Conservation (phyloP, 768 basidiomycete genomes). For the Megacollybia marginata region DNA sequence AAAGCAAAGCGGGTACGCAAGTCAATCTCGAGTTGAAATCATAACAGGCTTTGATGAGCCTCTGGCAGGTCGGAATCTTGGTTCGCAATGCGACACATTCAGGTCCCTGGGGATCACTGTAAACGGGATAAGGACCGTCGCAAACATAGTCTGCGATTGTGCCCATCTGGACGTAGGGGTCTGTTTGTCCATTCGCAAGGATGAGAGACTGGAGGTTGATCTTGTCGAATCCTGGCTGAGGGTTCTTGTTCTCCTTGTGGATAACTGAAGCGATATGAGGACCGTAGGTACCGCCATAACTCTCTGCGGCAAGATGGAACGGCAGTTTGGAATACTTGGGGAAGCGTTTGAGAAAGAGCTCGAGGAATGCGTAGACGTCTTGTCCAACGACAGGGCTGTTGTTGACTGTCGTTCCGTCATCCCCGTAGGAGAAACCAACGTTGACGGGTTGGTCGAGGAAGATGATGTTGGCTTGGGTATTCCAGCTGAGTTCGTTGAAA, state of each 20-base stretch:
- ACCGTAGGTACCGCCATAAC: slow-evolving; percentile 72
- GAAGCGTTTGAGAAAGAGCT: slow-evolving; percentile 74
- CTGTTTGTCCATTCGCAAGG: slow-evolving; percentile 83
- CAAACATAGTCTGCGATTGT: slow-evolving; percentile 80
- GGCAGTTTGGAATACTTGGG: slow-evolving; percentile 60
- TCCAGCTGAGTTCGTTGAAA: slow-evolving; percentile 83
- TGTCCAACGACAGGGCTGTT: slow-evolving; percentile 81
- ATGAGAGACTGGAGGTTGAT: slow-evolving; percentile 82
- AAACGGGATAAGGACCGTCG: slow-evolving; percentile 77
- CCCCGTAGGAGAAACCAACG: slow-evolving; percentile 85
- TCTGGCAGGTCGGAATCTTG: slow-evolving; percentile 70
- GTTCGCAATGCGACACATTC: slow-evolving; percentile 55
- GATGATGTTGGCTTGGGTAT: slow-evolving; percentile 64
- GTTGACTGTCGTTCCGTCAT: slow-evolving; percentile 66
- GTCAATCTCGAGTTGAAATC: slow-evolving; percentile 48
- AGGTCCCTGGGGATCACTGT: slow-evolving; percentile 58
- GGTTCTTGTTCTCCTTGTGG: slow-evolving; percentile 60
- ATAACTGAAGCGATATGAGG: slow-evolving; percentile 85
- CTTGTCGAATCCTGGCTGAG: slow-evolving; percentile 43
- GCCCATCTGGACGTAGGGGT: slow-evolving; percentile 76
- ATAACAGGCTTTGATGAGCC: slow-evolving; percentile 68
- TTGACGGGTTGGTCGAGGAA: slow-evolving; percentile 80
- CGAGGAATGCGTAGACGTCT: slow-evolving; percentile 83
- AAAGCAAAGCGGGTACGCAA: slow-evolving; percentile 68
- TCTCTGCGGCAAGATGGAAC: slow-evolving; percentile 79